Evolutionary conservation across 2,329 filamentous ascomycete genomes (phyloP), one percentile per base, ranked within the genome.

Genomic region (Botrytis aclada): DNA sequence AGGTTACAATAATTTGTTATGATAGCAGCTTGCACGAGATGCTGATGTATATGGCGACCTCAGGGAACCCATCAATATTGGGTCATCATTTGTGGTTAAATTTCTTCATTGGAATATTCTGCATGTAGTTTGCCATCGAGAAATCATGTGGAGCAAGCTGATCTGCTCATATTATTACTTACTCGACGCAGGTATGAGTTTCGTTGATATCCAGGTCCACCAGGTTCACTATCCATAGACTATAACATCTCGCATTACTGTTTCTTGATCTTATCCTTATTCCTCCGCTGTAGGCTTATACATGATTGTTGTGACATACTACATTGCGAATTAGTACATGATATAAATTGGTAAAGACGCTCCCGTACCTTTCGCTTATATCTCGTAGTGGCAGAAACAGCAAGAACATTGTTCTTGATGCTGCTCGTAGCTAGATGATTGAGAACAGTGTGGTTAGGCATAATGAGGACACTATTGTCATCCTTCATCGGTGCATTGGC

Each of bases 261-360:
- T n/a, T 29, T 32, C n/a, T 20, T 69, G 69, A 41, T 47, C 70
- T 77, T 74, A 78, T 41, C 47, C 70, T 78, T 75, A 79, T 58
- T 88, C 85, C 75, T 89, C 87, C n/a, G 83, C 82, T 9, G 86
- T 86, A 18, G 94, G 94, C 85, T 98, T 98, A 84, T 98, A 98
- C 85, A 98, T 92, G 81, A 98, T 97, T 3, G 95, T 98, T 6
- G 95, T 98, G 51, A 98, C 92, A 83, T 98, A 98, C 95, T 98
- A 78, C 37, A 69, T 37, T 37, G 45, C n/a, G 25, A n/a, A 60
- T 72, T 75, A 51, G 71, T 25, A 32, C 69, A 51, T 34, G 51
- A 69, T 32, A 39, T 64, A 16, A 60, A 60, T 61, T 32, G 18
- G 20, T 29, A 37, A 62, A 72, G 25, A 62, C n/a, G 18, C 7